phyloP scores from a whole-genome alignment of 305 asterid species.

The Rubia tinctorum region DNA sequence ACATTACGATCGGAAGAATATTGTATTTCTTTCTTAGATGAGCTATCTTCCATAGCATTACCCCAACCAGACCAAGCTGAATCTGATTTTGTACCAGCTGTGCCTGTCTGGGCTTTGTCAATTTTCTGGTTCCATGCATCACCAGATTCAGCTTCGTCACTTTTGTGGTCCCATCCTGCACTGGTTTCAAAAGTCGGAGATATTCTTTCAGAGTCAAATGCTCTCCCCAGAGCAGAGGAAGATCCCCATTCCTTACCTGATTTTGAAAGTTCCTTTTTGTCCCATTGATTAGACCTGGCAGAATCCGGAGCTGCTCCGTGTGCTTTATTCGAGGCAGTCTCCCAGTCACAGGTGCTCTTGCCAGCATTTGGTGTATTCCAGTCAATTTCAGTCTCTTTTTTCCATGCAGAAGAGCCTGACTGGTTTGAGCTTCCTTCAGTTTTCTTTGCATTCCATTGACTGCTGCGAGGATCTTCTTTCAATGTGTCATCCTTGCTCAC shows the following conservation, averaged over 20 bases:
- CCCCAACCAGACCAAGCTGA: conserved; percentile 17
- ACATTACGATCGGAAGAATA: neutral
- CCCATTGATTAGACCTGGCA: conserved; percentile 10
- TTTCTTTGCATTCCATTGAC: conserved; percentile 14
- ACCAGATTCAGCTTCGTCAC: neutral
- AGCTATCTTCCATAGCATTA: conserved; percentile 1
- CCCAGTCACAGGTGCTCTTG: conserved; percentile 5
- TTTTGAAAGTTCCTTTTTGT: neutral
- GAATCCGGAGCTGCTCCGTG: neutral
- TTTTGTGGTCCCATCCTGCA: conserved; percentile 13
- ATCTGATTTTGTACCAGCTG: neutral
- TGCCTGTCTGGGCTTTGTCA: conserved; percentile 3
- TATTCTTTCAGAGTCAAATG: conserved; percentile 10
- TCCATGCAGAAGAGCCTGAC: neutral
- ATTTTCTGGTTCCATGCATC: conserved; percentile 12
- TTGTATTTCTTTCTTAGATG: neutral
- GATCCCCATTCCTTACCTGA: conserved; percentile 20
- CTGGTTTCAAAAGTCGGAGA: conserved; percentile 7
- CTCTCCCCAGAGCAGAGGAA: conserved; percentile 26
- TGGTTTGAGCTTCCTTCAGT: neutral
- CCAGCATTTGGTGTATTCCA: neutral
- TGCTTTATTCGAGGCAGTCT: neutral
- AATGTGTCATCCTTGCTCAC: neutral
- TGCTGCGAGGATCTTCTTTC: conserved; percentile 6
- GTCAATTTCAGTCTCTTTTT: neutral